These are phyloP conservation scores for Cordyceps pruinosa DNA, from an alignment of 2,329 filamentous ascomycete species.

Conservation along the genomic window DNA sequence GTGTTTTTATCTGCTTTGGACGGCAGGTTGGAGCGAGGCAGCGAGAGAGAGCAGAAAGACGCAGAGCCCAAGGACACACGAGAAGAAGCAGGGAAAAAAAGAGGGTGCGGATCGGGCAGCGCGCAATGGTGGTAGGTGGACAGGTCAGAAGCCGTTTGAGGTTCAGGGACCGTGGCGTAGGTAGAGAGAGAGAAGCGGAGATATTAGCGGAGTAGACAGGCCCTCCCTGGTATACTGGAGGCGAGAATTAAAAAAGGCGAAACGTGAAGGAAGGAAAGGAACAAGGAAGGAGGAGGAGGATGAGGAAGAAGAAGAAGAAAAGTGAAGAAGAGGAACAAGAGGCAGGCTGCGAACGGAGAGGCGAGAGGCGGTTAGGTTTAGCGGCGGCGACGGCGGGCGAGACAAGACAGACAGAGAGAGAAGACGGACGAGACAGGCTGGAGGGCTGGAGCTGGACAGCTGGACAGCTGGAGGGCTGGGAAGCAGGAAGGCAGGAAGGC, in stretches of 20 bases:
- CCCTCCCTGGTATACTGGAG: slow-evolving; percentile 6
- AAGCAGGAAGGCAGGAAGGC: neutral
- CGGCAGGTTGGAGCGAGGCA: neutral
- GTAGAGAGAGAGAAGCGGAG: neutral
- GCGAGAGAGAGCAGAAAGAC: neutral
- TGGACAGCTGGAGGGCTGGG: neutral
- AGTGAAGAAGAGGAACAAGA: neutral
- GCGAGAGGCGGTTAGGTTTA: neutral
- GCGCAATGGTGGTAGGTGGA: neutral
- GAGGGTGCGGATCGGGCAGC: neutral
- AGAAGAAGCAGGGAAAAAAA: neutral
- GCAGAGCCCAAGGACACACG: neutral
- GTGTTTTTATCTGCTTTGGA: neutral
- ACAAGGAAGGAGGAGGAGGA: neutral
- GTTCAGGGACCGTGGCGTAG: slow-evolving; percentile 4
- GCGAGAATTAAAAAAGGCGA: neutral
- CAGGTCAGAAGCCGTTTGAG: slow-evolving; percentile 2
- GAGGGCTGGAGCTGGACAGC: no score
- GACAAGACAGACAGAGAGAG: neutral
- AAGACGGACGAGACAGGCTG: neutral
- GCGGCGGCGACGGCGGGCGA: neutral
- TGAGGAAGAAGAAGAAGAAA: neutral
- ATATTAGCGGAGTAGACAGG: slow-evolving; percentile 8
- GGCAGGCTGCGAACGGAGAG: neutral
- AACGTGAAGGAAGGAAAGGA: slow-evolving; percentile 2